Base-by-base conservation (phyloP, 2,329 filamentous ascomycete genomes). In the Colletotrichum spaethianum region DNA sequence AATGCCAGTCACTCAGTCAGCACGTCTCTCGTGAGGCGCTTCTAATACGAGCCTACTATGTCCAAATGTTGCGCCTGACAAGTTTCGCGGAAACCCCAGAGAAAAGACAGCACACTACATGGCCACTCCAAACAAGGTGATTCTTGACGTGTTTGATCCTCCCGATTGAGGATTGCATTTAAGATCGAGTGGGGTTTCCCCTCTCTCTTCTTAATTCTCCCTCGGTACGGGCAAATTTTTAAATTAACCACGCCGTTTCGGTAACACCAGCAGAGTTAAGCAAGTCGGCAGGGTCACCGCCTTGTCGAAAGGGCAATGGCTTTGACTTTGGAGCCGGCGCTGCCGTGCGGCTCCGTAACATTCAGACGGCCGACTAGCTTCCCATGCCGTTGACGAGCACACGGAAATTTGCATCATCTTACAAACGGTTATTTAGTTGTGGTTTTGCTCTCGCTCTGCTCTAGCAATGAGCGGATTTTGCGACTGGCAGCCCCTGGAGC, bases 81-180 rank as follows among this genome's bases (percentile, higher is more conserved):
- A 11, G 33, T 40, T 57, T 6, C 33, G n/a, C 33, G 18, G 9
- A 9, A 14, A 38, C 42, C 28, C 23, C 12, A 31, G 48, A 44
- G 31, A 18, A 28, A 11, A 12, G 20, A 23, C 16, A 20, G n/a
- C 9, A 31, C 23, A 23, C 53, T 23, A 33, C 56, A 44, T 26
- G 18, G 28, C 44, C 33, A 31, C 60, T 46, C 44, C 42, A 53
- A 52, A 59, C 61, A 65, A 52, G 31, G 52, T 52, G 56, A 14
- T 61, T 66, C 42, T 70, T 60, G 61, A 59, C 28, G 9, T 61
- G 63, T 61, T 67, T 67, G 56, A 67, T 70, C 67, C 48, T 70
- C 46, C 67, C 56, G 67, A 33, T 48, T 60, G 38, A 44, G 60
- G 53, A 63, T 72, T 55, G 31, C 57, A 57, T 53, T 44, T 52